Conservation (phyloP, 371 early-diverging fungal genomes). For the Parasitella parasitica region DNA sequence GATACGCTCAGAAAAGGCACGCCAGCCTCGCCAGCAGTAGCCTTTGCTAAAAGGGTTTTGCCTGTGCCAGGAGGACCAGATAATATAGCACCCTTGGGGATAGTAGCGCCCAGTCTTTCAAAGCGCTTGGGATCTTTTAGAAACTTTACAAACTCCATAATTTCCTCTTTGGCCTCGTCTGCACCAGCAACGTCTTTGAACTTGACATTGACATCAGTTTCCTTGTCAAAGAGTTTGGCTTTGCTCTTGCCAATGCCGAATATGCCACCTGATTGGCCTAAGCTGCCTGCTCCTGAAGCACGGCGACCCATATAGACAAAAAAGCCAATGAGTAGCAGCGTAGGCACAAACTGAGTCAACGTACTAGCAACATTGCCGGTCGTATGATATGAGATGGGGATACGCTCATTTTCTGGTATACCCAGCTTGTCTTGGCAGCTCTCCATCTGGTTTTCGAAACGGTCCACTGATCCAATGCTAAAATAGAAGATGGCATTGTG, state of each 20-base stretch:
- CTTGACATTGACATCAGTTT: slow-evolving; percentile 89
- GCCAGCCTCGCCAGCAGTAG: slow-evolving; percentile 68
- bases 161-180: slow-evolving; percentile 94
- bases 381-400: slow-evolving; percentile 87
- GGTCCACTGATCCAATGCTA: slow-evolving; percentile 91
- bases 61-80: slow-evolving; percentile 98
- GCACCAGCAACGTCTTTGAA: slow-evolving; percentile 99
- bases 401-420: slow-evolving; percentile 83
- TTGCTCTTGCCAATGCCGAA: slow-evolving; percentile 96
- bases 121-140: slow-evolving; percentile 53
- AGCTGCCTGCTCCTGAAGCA: slow-evolving; percentile 54
- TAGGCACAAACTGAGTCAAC: slow-evolving; percentile 88
- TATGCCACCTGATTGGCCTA: slow-evolving; percentile 70
- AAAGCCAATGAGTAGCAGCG: slow-evolving; percentile 84
- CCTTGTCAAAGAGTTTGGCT: slow-evolving; percentile 95
- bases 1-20: slow-evolving; percentile 97
- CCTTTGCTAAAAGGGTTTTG: slow-evolving; percentile 73
- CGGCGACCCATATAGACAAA: slow-evolving; percentile 82
- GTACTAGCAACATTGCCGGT: slow-evolving; percentile 71
- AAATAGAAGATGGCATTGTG: slow-evolving; percentile 59
- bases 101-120: slow-evolving; percentile 95
- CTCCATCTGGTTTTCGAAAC: slow-evolving; percentile 89
- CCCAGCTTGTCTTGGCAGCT: slow-evolving; percentile 87
- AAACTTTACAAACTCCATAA: slow-evolving; percentile 38
- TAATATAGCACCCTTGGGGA: slow-evolving; percentile 94